A percentile compares a stretch with the other conserved stretches of the same genome.
phyloP scores from a whole-genome alignment of 176 grass and related monocot species.

The Zoysia japonica region DNA sequence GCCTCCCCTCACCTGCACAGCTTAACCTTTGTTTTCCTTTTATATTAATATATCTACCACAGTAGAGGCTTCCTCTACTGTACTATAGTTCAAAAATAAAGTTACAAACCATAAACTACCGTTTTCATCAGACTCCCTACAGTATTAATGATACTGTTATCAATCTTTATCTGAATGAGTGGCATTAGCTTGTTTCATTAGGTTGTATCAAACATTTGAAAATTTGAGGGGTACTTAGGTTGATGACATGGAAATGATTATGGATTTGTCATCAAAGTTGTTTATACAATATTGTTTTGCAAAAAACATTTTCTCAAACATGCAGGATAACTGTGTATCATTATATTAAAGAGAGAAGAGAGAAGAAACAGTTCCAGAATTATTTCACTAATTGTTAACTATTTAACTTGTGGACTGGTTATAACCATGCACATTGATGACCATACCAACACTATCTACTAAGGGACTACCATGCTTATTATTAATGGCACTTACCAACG shows the following conservation, averaged over 20 bases:
- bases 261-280: background rate
- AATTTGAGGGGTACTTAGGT: background rate
- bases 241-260: background rate
- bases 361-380: no score
- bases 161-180: background rate
- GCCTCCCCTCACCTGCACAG: no score
- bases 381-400: no score
- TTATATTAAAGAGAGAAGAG: no score
- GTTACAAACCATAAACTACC: background rate
- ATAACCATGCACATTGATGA: background rate
- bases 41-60: no score
- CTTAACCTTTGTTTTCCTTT: no score
- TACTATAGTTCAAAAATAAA: no score
- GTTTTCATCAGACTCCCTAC: background rate
- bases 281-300: background rate
- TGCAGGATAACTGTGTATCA: background rate
- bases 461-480: background rate
- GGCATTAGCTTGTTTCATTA: background rate
- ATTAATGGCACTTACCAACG: background rate
- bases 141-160: background rate
- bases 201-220: background rate
- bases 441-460: background rate
- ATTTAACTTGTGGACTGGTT: background rate
- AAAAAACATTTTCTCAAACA: no score
- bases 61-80: no score